Base-by-base conservation (phyloP, 441 rosid species). In the Erysimum cheiri region DNA sequence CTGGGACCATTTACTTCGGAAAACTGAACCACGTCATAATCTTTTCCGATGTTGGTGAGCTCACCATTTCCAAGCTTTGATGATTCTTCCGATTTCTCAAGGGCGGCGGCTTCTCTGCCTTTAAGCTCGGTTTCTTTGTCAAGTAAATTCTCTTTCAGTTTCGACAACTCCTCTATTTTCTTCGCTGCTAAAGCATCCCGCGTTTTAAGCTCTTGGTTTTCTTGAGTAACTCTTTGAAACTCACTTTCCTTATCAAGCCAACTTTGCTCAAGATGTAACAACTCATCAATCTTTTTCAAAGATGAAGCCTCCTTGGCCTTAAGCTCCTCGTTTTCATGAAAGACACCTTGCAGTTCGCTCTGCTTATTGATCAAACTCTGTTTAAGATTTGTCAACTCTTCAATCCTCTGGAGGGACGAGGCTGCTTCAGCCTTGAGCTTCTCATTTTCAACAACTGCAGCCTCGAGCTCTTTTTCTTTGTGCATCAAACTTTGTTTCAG, bases 1-100 rank as follows among this genome's bases (percentile, higher is more conserved):
- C 64, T 82, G 43, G 85, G 83, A 52, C 94, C 97, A 66, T 88
- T 87, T 76, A 85, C 96, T 77, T 88, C 90, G 4, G 92, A 88
- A 81, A 91, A 93, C 69, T 89, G 96, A 56, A 89, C 89, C 74
- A 93, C 75, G 78, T 91, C 96, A 69, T 88, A 89, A 70, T 89
- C 98, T 72, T 88, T 91, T 69, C 86, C 93, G 60, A 88, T 88
- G 73, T 85, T 92, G 8, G 87, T 75, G 26, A 85, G 81, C 76
- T 92, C 92, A 31, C 90, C 83, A 52, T 87, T 86, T 78, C 80
- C 98, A 64, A 28, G 37, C 69, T 78, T 84, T 1, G 68, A 64
- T 69, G 69, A 82, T 74, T 58, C 81, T 71, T 85, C 80, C 58
- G 80, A 79, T 83, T 86, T 88, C 77, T 76, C 72, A 15, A 77